Conservation (phyloP, 192 early-diverging fungal genomes). For the Podila horticola region DNA sequence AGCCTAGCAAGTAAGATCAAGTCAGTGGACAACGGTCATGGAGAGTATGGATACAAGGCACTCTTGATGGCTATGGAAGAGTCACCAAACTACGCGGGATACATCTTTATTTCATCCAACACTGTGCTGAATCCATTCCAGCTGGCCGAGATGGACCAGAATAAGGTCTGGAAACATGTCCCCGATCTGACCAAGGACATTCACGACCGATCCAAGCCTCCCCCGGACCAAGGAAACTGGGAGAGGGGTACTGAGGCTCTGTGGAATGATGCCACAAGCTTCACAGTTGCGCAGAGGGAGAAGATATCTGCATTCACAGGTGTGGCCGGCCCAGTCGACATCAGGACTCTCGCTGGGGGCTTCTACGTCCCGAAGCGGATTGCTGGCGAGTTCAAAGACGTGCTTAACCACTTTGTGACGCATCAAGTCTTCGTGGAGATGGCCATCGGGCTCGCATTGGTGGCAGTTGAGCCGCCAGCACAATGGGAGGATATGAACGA, state of each 20-base stretch:
- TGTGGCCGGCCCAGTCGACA: neutral
- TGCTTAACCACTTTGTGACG: neutral
- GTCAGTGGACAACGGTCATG: neutral
- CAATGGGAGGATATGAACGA: neutral
- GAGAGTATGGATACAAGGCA: neutral
- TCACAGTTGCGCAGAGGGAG: neutral
- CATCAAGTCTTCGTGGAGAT: neutral
- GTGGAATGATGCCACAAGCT: neutral
- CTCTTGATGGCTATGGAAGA: neutral
- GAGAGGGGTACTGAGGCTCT: neutral
- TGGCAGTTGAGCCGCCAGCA: neutral
- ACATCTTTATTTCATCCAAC: neutral
- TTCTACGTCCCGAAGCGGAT: neutral
- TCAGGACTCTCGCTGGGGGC: neutral
- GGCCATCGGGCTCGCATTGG: neutral
- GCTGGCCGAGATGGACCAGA: neutral
- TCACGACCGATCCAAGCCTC: neutral
- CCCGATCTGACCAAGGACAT: neutral
- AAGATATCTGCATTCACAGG: neutral
- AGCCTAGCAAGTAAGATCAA: neutral
- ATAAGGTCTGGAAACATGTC: conserved; percentile 5
- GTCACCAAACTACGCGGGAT: neutral
- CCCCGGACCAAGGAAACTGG: neutral
- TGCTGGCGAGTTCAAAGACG: neutral
- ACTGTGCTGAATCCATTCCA: conserved; percentile 1